Conservation (phyloP, 2,329 filamentous ascomycete species). For the Aspergillus ruber region DNA sequence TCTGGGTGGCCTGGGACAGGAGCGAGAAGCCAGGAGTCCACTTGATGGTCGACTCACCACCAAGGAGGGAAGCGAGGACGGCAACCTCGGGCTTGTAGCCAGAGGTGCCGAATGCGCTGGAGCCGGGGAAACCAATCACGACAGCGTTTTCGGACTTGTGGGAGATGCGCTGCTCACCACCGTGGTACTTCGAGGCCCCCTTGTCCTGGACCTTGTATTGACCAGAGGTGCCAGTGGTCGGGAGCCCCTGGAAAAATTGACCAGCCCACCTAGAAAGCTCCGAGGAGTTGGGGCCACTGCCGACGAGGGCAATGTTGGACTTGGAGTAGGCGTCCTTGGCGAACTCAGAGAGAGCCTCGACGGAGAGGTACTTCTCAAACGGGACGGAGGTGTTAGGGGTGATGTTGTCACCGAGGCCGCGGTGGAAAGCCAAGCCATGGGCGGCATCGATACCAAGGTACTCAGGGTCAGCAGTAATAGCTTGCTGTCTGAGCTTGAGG, state of each 20-base stretch:
- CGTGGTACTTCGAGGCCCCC: slow-evolving; percentile 75
- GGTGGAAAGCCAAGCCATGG: slow-evolving; percentile 85
- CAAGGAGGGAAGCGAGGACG: slow-evolving; percentile 82
- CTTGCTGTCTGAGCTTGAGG: slow-evolving; percentile 71
- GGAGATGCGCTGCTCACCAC: slow-evolving; percentile 85
- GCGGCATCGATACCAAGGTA: slow-evolving; percentile 77
- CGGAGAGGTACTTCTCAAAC: slow-evolving; percentile 72
- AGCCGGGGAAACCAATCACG: slow-evolving; percentile 88
- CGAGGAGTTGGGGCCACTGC: slow-evolving; percentile 72
- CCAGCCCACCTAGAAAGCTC: slow-evolving; percentile 83
- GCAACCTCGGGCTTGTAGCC: slow-evolving; percentile 84
- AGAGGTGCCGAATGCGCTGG: slow-evolving; percentile 62
- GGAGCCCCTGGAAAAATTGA: slow-evolving; percentile 78
- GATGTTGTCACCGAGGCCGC: slow-evolving; percentile 74
- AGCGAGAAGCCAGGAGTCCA: slow-evolving; percentile 92
- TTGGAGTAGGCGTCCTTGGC: slow-evolving; percentile 77
- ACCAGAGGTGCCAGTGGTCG: slow-evolving; percentile 44
- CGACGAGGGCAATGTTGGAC: slow-evolving; percentile 84
- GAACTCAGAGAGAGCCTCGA: slow-evolving; percentile 67
- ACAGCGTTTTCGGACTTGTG: slow-evolving; percentile 72
- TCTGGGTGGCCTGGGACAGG: slow-evolving; percentile 69
- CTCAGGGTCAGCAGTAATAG: slow-evolving; percentile 55
- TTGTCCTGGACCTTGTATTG: slow-evolving; percentile 52
- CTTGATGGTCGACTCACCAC: slow-evolving; percentile 87
- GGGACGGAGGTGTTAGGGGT: slow-evolving; percentile 66